These are phyloP conservation scores for Nemania bipapillata DNA, from an alignment of 2,329 filamentous ascomycete genomes.

Conservation along the genomic window DNA sequence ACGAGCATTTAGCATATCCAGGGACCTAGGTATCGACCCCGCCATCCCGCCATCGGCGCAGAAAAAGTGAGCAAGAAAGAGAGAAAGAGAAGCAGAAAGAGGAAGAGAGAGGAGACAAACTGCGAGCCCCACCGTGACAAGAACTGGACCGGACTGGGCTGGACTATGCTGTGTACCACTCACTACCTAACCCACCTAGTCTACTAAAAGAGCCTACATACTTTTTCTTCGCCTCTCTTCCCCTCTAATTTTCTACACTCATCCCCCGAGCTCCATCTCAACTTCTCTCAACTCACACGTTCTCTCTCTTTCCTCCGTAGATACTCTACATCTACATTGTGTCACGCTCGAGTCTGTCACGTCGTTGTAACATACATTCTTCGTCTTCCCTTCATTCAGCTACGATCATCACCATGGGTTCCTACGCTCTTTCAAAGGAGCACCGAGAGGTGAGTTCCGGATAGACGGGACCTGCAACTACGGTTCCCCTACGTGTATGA, in stretches of 20 bases:
- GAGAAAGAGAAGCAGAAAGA: neutral
- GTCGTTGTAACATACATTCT: neutral
- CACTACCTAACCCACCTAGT: too few relatives aligned
- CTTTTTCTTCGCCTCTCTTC: conserved; percentile 2
- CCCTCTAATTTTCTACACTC: neutral
- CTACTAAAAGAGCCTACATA: too few relatives aligned
- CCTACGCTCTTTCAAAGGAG: conserved; percentile 53
- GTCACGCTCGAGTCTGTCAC: neutral
- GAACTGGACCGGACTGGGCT: too few relatives aligned
- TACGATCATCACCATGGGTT: conserved; percentile 47
- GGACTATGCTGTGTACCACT: too few relatives aligned
- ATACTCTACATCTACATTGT: neutral
- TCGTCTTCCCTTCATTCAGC: neutral
- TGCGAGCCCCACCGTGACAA: conserved; percentile 15
- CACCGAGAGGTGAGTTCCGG: conserved; percentile 51
- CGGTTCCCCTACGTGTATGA: too few relatives aligned
- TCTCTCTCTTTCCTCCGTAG: neutral
- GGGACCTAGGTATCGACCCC: neutral
- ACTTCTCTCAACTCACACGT: neutral
- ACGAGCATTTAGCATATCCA: conserved; percentile 5
- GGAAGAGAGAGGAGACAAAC: neutral
- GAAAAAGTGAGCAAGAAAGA: neutral
- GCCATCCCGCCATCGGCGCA: conserved; percentile 25
- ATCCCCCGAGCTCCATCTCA: neutral
- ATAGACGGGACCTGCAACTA: conserved; percentile 15